A percentile compares a stretch with the other conserved stretches of the same genome.
phyloP scores from a whole-genome alignment of 306 rosid genomes.

The Rosa persica region DNA sequence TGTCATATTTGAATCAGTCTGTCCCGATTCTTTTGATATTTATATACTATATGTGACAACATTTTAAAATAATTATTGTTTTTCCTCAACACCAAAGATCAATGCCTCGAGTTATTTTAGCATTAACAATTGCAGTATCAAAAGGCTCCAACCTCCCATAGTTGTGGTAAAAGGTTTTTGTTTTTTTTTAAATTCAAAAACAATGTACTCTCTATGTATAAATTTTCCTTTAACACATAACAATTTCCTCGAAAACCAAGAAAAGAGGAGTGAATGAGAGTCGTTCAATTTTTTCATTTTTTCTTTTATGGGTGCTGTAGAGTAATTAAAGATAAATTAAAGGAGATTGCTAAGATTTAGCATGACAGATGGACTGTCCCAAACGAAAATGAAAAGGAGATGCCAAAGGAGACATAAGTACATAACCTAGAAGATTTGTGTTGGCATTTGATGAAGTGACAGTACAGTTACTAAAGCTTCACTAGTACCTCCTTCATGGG shows the following conservation, averaged over 20 bases:
- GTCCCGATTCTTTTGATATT: too few species aligned
- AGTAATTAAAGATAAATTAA: neutral
- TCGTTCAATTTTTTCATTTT: neutral
- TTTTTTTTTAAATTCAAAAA: neutral
- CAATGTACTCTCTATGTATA: neutral
- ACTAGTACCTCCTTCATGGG: conserved; percentile 24
- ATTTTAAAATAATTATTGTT: too few species aligned
- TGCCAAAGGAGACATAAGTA: neutral
- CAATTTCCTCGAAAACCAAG: neutral
- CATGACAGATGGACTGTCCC: conserved; percentile 9
- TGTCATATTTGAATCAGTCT: too few species aligned
- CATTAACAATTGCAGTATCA: too few species aligned
- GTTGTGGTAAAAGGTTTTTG: neutral
- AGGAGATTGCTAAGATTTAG: neutral
- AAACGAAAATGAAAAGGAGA: neutral
- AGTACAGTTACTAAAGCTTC: conserved; percentile 28
- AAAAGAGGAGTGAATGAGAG: neutral
- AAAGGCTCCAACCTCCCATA: too few species aligned
- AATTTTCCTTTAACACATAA: neutral
- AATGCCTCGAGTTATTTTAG: too few species aligned
- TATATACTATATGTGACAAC: too few species aligned
- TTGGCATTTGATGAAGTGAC: conserved; percentile 29
- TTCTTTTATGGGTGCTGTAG: neutral
- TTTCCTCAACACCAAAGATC: too few species aligned
- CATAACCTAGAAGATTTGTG: conserved; percentile 10